Conservation (phyloP, 2,329 filamentous ascomycete species). For the Penicillium occitanis region DNA sequence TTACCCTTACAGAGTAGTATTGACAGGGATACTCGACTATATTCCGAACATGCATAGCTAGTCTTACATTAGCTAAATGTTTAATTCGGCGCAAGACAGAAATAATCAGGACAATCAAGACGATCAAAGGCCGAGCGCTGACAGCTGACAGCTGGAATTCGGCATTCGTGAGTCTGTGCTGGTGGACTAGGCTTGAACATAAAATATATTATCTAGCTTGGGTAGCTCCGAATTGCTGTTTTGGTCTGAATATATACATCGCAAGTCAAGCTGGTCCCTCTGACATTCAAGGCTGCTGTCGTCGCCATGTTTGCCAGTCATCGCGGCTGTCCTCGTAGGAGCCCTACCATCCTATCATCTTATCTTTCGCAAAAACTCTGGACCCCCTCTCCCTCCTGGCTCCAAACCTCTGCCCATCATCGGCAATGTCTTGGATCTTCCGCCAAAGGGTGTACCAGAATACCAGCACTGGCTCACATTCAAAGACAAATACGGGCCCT, state of each 20-base stretch:
- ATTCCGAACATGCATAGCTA: background rate
- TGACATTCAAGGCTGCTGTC: background rate
- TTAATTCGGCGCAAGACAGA: background rate
- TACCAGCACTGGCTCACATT: constrained; percentile 47
- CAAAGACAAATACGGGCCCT: constrained; percentile 42
- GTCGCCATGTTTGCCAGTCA: constrained; percentile 1
- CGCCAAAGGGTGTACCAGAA: constrained; percentile 39
- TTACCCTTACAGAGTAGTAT: background rate
- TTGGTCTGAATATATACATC: background rate
- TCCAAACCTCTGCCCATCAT: constrained; percentile 51
- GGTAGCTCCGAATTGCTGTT: background rate
- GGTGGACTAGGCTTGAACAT: background rate
- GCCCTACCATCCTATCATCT: background rate
- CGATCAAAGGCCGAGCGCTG: background rate
- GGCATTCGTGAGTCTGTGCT: constrained; percentile 2
- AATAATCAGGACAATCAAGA: background rate
- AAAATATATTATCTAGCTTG: background rate
- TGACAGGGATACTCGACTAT: background rate
- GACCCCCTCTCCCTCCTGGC: constrained; percentile 44
- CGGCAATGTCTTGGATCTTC: constrained; percentile 54
- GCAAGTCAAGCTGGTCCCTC: background rate
- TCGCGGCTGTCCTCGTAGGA: background rate
- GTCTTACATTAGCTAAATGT: constrained; percentile 1
- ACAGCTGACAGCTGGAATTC: constrained; percentile 4
- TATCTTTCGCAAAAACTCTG: background rate